Conservation (phyloP, 345 rosid genomes). For the Melaleuca alternifolia region DNA sequence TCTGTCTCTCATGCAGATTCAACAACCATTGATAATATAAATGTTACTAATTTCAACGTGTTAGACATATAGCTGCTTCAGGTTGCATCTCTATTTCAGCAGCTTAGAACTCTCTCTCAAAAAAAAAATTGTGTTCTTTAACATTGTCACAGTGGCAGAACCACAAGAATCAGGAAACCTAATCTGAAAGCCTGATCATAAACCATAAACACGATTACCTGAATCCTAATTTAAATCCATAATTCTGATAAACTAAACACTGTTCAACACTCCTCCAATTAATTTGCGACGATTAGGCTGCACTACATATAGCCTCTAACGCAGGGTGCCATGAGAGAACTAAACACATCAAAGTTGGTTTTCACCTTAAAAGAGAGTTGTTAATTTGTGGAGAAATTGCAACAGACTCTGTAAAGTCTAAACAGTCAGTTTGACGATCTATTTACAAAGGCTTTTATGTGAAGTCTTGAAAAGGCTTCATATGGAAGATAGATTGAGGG, state of each 20-base stretch:
- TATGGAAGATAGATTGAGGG: not conserved
- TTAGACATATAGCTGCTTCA: not conserved
- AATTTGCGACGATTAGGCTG: not conserved
- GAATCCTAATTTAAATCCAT: not conserved
- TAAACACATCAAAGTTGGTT: not conserved
- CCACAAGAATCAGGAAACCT: not conserved
- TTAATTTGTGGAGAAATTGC: not conserved
- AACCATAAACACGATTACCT: not conserved
- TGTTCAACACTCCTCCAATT: not conserved
- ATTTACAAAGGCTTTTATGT: not conserved
- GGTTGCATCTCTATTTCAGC: not conserved
- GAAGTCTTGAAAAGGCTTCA: not conserved
- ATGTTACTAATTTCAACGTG: not conserved
- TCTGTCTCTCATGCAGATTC: too few relatives aligned
- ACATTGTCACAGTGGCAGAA: not conserved
- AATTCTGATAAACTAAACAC: not conserved
- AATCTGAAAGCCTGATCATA: not conserved
- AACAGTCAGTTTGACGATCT: not conserved
- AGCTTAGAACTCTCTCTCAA: not conserved
- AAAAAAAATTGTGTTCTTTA: not conserved
- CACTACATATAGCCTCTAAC: not conserved
- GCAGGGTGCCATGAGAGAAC: not conserved
- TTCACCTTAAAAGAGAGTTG: not conserved
- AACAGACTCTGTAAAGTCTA: not conserved
- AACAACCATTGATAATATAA: too few relatives aligned